phyloP scores from a whole-genome alignment of 306 rosid genomes.

The Acacia confusa region DNA sequence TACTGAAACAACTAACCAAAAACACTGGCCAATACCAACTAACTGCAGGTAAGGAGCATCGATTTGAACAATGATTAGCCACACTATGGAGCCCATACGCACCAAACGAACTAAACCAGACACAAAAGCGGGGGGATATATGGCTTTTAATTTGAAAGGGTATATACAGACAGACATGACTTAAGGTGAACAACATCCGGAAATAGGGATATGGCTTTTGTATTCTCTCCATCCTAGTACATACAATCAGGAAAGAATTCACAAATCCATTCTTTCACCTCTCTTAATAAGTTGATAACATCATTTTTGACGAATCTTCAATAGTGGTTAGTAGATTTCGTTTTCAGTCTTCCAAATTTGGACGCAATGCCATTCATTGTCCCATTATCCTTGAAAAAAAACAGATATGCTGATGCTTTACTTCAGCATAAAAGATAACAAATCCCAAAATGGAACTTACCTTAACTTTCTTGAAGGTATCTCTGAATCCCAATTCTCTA shows the following conservation, averaged over 20 bases:
- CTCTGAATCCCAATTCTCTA: conserved; percentile 80
- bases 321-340: conserved; percentile 11
- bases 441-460: conserved; percentile 35
- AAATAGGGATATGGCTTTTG: conserved; percentile 80
- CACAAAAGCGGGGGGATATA: not conserved
- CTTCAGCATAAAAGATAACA: not conserved
- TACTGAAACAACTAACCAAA: conserved; percentile 14
- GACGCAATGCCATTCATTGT: not conserved
- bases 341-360: conserved; percentile 12
- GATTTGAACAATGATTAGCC: not conserved
- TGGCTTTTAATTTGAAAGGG: not conserved
- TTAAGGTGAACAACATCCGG: conserved; percentile 56
- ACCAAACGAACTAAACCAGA: conserved; percentile 19
- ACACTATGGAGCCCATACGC: not conserved
- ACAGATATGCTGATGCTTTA: conserved; percentile 15
- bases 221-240: conserved; percentile 82
- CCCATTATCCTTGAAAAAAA: not conserved
- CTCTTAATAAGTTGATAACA: conserved; percentile 3
- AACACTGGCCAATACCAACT: not conserved
- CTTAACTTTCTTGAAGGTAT: conserved; percentile 96
- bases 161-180: not conserved
- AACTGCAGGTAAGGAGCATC: conserved; percentile 12
- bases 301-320: conserved; percentile 16
- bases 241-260: conserved; percentile 25
- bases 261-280: conserved; percentile 2